A percentile compares a stretch with the other conserved stretches of the same genome.
Evolutionary conservation across 305 asterid genomes (phyloP).

Genomic region (Solanum hybrid): DNA sequence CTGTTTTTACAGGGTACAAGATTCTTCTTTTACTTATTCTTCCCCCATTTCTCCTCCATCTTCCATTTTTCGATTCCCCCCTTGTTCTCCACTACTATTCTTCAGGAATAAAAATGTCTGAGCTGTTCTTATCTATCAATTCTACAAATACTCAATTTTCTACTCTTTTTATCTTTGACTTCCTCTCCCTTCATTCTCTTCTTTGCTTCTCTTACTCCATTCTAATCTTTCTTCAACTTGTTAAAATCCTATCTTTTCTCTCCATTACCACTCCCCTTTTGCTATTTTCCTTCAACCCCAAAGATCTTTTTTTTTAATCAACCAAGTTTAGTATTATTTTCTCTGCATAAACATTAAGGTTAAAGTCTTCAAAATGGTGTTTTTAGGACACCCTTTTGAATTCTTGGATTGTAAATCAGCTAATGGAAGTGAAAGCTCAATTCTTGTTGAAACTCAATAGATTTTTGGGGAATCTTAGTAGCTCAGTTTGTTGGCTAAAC

Average conservation of each 20-base stretch:
- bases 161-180: conserved; percentile 21
- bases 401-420: conserved; percentile 5
- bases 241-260: conserved; percentile 53
- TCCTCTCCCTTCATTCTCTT: conserved; percentile 23
- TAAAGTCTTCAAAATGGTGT: conserved; percentile 32
- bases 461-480: background rate
- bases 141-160: conserved; percentile 22
- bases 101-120: conserved; percentile 27
- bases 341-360: conserved; percentile 1
- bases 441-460: background rate
- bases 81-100: background rate
- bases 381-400: conserved; percentile 14
- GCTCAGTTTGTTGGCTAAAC: background rate
- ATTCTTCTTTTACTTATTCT: conserved; percentile 17
- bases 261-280: conserved; percentile 39
- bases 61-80: background rate
- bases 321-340: background rate
- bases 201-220: conserved; percentile 45
- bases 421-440: background rate
- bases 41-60: conserved; percentile 3
- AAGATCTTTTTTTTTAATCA: background rate
- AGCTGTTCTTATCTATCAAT: conserved; percentile 20
- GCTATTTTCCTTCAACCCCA: conserved; percentile 20
- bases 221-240: conserved; percentile 48
- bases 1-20: background rate